Percentiles rank a stretch among this genome's conserved stretches.
These are phyloP conservation scores for Calvatia gigantea DNA, from an alignment of 768 basidiomycete species.

Conservation along the genomic window DNA sequence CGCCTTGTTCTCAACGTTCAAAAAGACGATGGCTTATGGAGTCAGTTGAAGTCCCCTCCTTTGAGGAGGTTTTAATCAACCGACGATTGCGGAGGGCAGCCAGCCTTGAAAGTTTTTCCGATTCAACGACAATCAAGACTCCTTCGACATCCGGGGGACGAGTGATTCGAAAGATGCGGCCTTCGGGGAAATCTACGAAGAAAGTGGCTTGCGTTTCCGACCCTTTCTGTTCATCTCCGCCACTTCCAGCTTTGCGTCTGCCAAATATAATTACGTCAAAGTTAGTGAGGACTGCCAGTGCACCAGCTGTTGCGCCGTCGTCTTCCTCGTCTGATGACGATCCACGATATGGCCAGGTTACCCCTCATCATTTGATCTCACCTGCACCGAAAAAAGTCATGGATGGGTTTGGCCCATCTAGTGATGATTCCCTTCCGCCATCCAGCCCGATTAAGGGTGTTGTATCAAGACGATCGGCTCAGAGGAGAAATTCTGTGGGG, in stretches of 20 bases:
- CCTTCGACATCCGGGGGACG: conserved; percentile 4
- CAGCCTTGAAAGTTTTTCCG: conserved; percentile 1
- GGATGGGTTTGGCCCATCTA: conserved; percentile 11
- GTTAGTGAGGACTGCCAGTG: conserved; percentile 13
- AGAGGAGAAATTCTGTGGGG: conserved; percentile 12
- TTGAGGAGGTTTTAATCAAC: conserved; percentile 3
- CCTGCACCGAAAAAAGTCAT: conserved; percentile 34
- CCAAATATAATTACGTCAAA: background rate
- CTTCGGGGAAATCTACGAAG: conserved; percentile 2
- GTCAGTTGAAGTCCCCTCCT: conserved; percentile 28
- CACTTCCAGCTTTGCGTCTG: background rate
- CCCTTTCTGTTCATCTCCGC: conserved; percentile 7
- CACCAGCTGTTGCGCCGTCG: background rate
- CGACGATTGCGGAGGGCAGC: background rate
- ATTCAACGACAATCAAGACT: background rate
- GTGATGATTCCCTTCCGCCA: conserved; percentile 23
- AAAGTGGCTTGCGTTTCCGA: background rate
- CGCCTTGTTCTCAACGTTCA: background rate
- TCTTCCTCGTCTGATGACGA: conserved; percentile 69
- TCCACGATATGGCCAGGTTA: conserved; percentile 59
- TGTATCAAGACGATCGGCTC: conserved; percentile 16
- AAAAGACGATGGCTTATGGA: conserved; percentile 50
- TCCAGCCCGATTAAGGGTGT: conserved; percentile 26
- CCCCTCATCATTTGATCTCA: conserved; percentile 66
- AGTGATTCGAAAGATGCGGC: conserved; percentile 4